Percentiles rank a stretch among this genome's conserved stretches.
Evolutionary conservation across 1,139 yeast genomes (phyloP).

Genomic region (Candida tropicalis): DNA sequence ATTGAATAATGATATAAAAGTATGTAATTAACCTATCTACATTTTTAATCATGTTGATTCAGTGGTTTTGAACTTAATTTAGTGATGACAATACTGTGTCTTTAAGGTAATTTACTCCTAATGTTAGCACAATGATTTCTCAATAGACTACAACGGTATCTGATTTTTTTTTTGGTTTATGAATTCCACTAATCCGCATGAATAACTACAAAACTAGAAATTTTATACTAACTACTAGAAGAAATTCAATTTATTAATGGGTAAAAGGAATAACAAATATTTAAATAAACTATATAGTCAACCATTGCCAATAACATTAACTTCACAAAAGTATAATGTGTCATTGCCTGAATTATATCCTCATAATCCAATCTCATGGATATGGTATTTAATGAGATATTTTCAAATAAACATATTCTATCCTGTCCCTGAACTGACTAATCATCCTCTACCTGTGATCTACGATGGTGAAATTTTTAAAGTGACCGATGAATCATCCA

Average conservation of each 20-base stretch:
- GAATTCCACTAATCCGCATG: background rate
- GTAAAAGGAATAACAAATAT: slow-evolving; percentile 21
- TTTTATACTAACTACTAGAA: slow-evolving; percentile 19
- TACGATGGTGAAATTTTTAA: slow-evolving; percentile 42
- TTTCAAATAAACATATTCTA: slow-evolving; percentile 23
- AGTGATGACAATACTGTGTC: slow-evolving; percentile 47
- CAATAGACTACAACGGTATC: slow-evolving; percentile 99
- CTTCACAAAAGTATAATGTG: slow-evolving; percentile 32
- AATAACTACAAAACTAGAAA: background rate
- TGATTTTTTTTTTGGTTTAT: slow-evolving; percentile 50
- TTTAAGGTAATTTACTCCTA: slow-evolving; percentile 52
- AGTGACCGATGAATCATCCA: slow-evolving; percentile 48
- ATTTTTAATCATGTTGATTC: background rate
- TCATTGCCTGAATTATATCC: slow-evolving; percentile 49
- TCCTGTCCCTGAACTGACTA: slow-evolving; percentile 29
- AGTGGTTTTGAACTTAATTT: slow-evolving; percentile 19
- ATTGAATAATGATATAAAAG: slow-evolving; percentile 4
- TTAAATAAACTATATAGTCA: slow-evolving; percentile 39
- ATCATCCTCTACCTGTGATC: slow-evolving; percentile 26
- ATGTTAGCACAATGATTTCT: slow-evolving; percentile 79
- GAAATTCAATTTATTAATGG: slow-evolving; percentile 16
- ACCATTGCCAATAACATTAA: slow-evolving; percentile 53
- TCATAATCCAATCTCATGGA: slow-evolving; percentile 67
- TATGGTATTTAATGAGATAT: slow-evolving; percentile 41
- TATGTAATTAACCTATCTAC: background rate